A percentile compares a stretch with the other conserved stretches of the same genome.
Evolutionary conservation across 768 basidiomycete species (phyloP).

Genomic region (Suillus ampliporus): DNA sequence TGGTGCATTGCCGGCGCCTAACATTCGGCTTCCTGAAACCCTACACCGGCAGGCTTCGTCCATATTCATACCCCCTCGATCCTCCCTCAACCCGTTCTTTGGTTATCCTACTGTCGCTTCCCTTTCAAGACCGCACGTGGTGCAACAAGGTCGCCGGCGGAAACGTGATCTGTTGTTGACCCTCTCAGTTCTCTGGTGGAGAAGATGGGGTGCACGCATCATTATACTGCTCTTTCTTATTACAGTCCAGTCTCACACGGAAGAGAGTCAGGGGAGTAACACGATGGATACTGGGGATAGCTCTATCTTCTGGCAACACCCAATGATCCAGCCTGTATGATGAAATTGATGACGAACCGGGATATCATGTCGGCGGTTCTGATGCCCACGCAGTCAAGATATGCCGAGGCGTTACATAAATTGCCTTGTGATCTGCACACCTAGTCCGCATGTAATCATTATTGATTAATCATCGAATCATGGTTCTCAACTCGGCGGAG

Average conservation of each 20-base stretch:
- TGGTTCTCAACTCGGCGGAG: background rate
- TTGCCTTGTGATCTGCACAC: background rate
- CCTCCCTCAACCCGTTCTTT: slow-evolving; percentile 73
- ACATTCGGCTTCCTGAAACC: background rate
- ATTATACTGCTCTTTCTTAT: slow-evolving; percentile 39
- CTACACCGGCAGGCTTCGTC: slow-evolving; percentile 16
- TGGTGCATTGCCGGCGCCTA: background rate
- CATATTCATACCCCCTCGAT: slow-evolving; percentile 53
- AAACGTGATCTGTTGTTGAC: slow-evolving; percentile 72
- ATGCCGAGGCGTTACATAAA: background rate
- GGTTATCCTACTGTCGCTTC: slow-evolving; percentile 62
- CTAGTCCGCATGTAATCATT: background rate
- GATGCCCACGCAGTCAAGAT: background rate
- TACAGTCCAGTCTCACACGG: slow-evolving; percentile 35
- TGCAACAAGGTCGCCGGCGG: slow-evolving; percentile 67
- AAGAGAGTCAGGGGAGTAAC: slow-evolving; percentile 9
- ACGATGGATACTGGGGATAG: slow-evolving; percentile 1
- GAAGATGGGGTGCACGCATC: slow-evolving; percentile 59
- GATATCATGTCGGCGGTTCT: slow-evolving; percentile 3
- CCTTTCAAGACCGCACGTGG: slow-evolving; percentile 41
- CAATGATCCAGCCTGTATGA: background rate
- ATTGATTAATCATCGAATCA: slow-evolving; percentile 2
- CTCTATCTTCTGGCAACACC: slow-evolving; percentile 6
- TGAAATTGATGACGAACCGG: background rate
- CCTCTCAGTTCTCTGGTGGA: slow-evolving; percentile 67